Evolutionary conservation across 2,329 filamentous ascomycete species (phyloP).

Genomic region (Sclerotinia spermophila): DNA sequence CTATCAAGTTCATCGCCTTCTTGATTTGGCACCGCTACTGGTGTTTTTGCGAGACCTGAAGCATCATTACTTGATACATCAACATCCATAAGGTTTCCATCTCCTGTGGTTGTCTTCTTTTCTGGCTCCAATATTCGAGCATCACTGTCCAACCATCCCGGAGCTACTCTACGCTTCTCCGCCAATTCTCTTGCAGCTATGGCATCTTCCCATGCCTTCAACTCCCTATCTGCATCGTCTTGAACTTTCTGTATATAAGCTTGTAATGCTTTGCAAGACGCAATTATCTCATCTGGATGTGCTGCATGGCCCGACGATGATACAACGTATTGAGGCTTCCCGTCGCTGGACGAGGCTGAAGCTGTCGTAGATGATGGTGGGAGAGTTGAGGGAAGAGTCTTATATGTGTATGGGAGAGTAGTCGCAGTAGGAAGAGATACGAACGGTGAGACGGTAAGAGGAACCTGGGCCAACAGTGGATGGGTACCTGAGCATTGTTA

Average conservation of each 20-base stretch:
- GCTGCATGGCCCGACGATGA: constrained; percentile 77
- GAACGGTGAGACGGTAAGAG: constrained; percentile 91
- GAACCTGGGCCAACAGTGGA: constrained; percentile 85
- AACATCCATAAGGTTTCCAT: constrained; percentile 35
- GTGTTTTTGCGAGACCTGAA: constrained; percentile 32
- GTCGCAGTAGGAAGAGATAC: constrained; percentile 84
- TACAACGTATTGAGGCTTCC: constrained; percentile 69
- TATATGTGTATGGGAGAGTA: constrained; percentile 94
- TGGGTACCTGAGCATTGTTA: constrained; percentile 59
- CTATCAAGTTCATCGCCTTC: constrained; percentile 52
- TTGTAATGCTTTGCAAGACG: constrained; percentile 74
- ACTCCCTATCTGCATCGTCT: constrained; percentile 61
- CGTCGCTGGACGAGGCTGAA: constrained; percentile 39
- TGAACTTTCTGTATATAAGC: constrained; percentile 69
- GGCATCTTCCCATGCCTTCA: constrained; percentile 67
- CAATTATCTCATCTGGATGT: constrained; percentile 80
- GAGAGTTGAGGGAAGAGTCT: constrained; percentile 79
- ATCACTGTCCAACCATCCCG: constrained; percentile 77
- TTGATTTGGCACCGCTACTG: constrained; percentile 42
- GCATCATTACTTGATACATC: constrained; percentile 35
- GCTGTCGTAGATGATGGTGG: constrained; percentile 66
- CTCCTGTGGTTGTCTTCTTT: constrained; percentile 38
- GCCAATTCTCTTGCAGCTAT: constrained; percentile 65
- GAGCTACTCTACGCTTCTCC: constrained; percentile 75
- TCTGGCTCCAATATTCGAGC: constrained; percentile 66